Base-by-base conservation (phyloP, 1,139 yeast species). In the Lizanozyma gosingica region DNA sequence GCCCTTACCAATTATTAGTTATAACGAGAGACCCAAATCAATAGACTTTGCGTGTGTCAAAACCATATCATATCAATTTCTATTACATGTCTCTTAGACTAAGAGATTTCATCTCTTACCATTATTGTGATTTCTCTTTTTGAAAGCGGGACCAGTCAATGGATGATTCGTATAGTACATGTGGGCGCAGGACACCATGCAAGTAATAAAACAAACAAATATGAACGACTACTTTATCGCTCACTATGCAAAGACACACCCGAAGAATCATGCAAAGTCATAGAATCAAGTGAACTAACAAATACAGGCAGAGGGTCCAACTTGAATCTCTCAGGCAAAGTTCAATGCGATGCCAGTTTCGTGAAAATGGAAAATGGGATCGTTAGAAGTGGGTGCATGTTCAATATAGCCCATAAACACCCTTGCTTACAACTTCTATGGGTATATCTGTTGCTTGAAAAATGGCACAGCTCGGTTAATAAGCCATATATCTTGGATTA, bases 301-400 rank as follows among this genome's bases (percentile, higher is more conserved):
- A 78, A 78, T 50, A 73, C 82, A 3, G 85, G 83, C 0, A 56
- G 51, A 39, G 83, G 83, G 1, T 71, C 82, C 1, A 72, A 76
- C 15, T 55, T 77, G 40, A 72, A 73, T 44, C 43, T 58, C 9
- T 43, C 52, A 2, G 82, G 82, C 1, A 43, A 55, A 3, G 78
- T 76, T 0, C 76, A 71, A 44, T 74, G 80, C 47, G 85, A 78
- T 52, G 73, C 77, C 1, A 58, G 71, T 44, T 57, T 62, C 34
- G 49, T 67, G 6, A 42, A 42, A 17, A 35, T 35, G 17, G 29
- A 39, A 35, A 18, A 41, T n/a, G 18, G 36, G 2, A 39, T 40
- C 16, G 38, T 36, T 17, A 18, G 38, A 3, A 38, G 45, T 29
- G 60, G 66, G 1, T 45, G 61, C 1, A 40, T 62, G 39, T 51